phyloP scores from a whole-genome alignment of 192 early-diverging fungal species.

The Coemansia sp. region DNA sequence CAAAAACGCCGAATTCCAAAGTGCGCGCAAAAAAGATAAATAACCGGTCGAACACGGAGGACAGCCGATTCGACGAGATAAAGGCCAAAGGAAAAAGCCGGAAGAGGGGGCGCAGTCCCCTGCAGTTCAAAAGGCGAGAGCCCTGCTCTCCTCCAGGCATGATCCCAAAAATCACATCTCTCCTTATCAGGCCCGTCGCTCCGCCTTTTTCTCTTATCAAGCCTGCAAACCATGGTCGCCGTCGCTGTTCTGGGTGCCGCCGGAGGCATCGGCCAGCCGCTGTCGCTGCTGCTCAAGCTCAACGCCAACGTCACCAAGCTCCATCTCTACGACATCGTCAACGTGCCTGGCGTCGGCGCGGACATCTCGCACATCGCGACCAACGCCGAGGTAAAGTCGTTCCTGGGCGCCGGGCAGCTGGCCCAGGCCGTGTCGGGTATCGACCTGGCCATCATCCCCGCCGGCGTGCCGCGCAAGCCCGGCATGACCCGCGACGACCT shows the following conservation, averaged over 20 bases:
- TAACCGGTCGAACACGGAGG: no score
- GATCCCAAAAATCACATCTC: no score
- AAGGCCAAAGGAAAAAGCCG: no score
- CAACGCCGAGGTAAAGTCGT: conserved; percentile 66
- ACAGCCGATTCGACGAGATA: no score
- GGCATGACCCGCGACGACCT: conserved; percentile 98
- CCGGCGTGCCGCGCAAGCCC: conserved; percentile 96
- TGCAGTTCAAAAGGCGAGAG: no score
- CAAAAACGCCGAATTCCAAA: background rate
- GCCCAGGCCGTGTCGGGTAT: conserved; percentile 64
- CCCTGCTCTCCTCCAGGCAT: no score
- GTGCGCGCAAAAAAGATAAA: background rate
- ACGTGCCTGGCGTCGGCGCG: conserved; percentile 94
- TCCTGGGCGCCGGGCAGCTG: conserved; percentile 63
- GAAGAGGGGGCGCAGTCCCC: no score
- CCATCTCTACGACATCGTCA: conserved; percentile 94
- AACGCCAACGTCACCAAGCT: conserved; percentile 81
- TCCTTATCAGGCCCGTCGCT: no score
- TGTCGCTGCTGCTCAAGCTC: conserved; percentile 90
- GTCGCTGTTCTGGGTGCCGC: conserved; percentile 68
- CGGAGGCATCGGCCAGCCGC: conserved; percentile 96
- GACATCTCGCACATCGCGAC: conserved; percentile 93
- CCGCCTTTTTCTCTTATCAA: no score
- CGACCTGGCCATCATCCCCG: conserved; percentile 83
- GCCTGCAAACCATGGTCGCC: conserved; percentile 56